Evolutionary conservation across 805 yeast species (phyloP), one percentile per base, ranked within the genome.

Genomic region (Candida maris): DNA sequence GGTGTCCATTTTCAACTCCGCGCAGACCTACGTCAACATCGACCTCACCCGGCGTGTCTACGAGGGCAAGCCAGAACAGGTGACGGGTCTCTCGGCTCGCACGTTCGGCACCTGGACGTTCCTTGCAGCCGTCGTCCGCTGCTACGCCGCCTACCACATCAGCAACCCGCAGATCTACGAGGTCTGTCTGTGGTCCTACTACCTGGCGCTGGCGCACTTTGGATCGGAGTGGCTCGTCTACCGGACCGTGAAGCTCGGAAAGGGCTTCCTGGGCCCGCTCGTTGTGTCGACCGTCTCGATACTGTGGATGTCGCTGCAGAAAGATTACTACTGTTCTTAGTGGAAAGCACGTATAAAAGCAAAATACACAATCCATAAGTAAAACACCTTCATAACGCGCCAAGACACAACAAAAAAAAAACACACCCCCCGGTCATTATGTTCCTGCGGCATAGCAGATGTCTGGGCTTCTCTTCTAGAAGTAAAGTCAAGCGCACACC

Each of bases 61-160:
- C 57, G 81, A 74, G 22, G 69, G 62, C 34, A 62, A 73, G 30
- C 87, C 89, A 12, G 46, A 56, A 5, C 75, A 83, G 57, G 82
- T 81, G 18, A 61, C 69, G 2, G 54, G 57, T 10, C 68, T 93
- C 47, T 79, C 93, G 49, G 96, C 96, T n/a, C 76, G 98, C 52
- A 91, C 98, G 0, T 93, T 93, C 60, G 98, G 98, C 22, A 93
- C 98, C 1, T 93, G 98, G 98, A 93, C 98, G 0, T 68, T 89
- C 26, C 72, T 89, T 49, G 80, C 96, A 3, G 76, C 95, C 2
- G 69, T 91, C 20, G 81, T 93, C 32, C 77, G 98, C 56, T 71
- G 81, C 46, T 87, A 85, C 59, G 96, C 95, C 38, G 94, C 97
- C 10, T 84, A 82, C 62, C 68, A 84, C 56, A 67, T 85, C 39